Evolutionary conservation across 257 asterid species (phyloP).

Genomic region (Lavandula angustifolia): DNA sequence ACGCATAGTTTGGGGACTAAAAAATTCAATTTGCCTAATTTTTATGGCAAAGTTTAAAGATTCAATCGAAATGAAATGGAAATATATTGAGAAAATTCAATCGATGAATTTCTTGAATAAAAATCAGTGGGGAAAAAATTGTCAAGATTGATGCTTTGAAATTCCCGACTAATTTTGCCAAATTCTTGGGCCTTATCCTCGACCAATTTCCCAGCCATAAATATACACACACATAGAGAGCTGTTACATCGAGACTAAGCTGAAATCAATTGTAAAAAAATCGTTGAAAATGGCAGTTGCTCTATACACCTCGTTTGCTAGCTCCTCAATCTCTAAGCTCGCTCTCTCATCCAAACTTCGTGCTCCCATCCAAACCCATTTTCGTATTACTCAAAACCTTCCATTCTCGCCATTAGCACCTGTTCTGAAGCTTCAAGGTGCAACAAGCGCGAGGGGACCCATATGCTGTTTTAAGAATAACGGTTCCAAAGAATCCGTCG

Average conservation of each 20-base stretch:
- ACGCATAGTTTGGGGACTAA: too few relatives aligned
- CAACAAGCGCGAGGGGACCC: constrained; percentile 33
- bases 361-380: constrained; percentile 37
- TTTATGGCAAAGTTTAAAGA: too few relatives aligned
- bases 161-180: constrained; percentile 3
- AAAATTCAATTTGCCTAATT: too few relatives aligned
- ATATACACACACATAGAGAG: background rate
- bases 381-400: constrained; percentile 31
- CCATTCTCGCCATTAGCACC: constrained; percentile 36
- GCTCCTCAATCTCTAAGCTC: constrained; percentile 39
- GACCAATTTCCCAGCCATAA: constrained; percentile 14
- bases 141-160: background rate
- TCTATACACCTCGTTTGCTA: constrained; percentile 43
- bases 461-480: constrained; percentile 46
- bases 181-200: constrained; percentile 37
- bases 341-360: constrained; percentile 36
- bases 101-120: too few relatives aligned
- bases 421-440: constrained; percentile 36
- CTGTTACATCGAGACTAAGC: constrained; percentile 11
- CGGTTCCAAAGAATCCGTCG: constrained; percentile 36
- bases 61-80: too few relatives aligned
- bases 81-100: too few relatives aligned
- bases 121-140: background rate
- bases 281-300: constrained; percentile 42
- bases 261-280: constrained; percentile 10